These are phyloP conservation scores for Neonectria ditissima DNA, from an alignment of 2,329 filamentous ascomycete species.

Conservation along the genomic window DNA sequence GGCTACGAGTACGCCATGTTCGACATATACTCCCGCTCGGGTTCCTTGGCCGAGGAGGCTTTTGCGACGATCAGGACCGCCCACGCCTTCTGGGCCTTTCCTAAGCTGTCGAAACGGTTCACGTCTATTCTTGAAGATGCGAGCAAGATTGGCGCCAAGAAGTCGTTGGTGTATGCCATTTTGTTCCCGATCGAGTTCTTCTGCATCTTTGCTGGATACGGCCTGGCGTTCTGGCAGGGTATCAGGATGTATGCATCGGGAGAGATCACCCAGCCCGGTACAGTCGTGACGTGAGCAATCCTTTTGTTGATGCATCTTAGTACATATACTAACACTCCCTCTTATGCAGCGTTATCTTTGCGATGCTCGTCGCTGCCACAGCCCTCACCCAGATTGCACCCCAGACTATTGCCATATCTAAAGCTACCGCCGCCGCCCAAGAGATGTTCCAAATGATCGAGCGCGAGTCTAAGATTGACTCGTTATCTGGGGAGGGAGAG, in stretches of 20 bases:
- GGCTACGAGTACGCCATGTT: slow-evolving; percentile 58
- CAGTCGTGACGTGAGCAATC: slow-evolving; percentile 57
- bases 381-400: slow-evolving; percentile 61
- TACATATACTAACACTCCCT: slow-evolving; percentile 6
- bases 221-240: slow-evolving; percentile 65
- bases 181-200: slow-evolving; percentile 61
- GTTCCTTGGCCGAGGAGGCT: slow-evolving; percentile 61
- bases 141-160: slow-evolving; percentile 54
- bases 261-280: slow-evolving; percentile 58
- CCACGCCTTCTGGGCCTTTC: slow-evolving; percentile 63
- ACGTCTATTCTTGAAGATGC: slow-evolving; percentile 57
- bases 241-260: slow-evolving; percentile 59
- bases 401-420: slow-evolving; percentile 58
- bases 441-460: slow-evolving; percentile 63
- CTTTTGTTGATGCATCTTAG: not conserved
- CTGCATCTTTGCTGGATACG: slow-evolving; percentile 60
- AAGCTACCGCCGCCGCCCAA: slow-evolving; percentile 59
- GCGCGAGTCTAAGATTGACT: slow-evolving; percentile 57
- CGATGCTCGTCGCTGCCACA: slow-evolving; percentile 59
- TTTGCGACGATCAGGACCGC: slow-evolving; percentile 62
- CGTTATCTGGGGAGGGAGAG: slow-evolving; percentile 53
- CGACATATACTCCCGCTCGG: slow-evolving; percentile 56
- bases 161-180: slow-evolving; percentile 56
- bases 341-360: slow-evolving; percentile 57
- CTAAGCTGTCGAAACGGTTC: slow-evolving; percentile 57